Evolutionary conservation across 768 basidiomycete genomes (phyloP).

Genomic region (Mycena polygramma): DNA sequence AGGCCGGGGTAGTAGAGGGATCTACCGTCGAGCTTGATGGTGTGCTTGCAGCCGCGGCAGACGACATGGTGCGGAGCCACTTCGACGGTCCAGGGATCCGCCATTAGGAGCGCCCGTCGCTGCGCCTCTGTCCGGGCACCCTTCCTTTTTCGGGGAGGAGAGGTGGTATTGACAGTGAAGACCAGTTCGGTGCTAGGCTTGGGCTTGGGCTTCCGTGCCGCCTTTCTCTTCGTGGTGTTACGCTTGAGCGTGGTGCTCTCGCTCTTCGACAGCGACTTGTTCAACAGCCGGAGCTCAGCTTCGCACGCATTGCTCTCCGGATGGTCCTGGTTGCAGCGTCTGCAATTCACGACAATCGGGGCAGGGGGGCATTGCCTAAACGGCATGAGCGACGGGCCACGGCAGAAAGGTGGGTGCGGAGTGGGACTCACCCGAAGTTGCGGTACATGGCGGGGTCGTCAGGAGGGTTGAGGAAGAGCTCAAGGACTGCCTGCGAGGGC

Average conservation of each 20-base stretch:
- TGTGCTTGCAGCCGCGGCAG: constrained; percentile 17
- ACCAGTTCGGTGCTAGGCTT: no score
- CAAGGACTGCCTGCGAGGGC: neutral
- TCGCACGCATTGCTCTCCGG: no score
- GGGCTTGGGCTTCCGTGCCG: no score
- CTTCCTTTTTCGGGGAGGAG: constrained; percentile 9
- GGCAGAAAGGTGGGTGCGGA: neutral
- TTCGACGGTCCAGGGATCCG: neutral
- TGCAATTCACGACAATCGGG: no score
- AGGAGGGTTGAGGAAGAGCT: neutral
- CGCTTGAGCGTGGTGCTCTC: no score
- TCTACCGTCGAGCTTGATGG: constrained; percentile 17
- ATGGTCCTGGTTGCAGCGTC: neutral
- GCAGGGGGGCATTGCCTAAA: neutral
- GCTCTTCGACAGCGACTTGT: no score
- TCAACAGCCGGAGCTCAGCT: no score
- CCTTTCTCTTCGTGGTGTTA: no score
- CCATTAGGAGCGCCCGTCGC: neutral
- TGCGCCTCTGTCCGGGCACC: neutral
- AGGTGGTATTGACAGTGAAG: no score
- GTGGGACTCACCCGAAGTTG: neutral
- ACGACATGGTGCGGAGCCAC: neutral
- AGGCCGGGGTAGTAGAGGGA: constrained; percentile 23
- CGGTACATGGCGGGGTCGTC: neutral
- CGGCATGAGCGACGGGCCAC: neutral